These are phyloP conservation scores for Phytophthora agathidicida DNA, from an alignment of 352 stramenopile species.

Conservation along the genomic window DNA sequence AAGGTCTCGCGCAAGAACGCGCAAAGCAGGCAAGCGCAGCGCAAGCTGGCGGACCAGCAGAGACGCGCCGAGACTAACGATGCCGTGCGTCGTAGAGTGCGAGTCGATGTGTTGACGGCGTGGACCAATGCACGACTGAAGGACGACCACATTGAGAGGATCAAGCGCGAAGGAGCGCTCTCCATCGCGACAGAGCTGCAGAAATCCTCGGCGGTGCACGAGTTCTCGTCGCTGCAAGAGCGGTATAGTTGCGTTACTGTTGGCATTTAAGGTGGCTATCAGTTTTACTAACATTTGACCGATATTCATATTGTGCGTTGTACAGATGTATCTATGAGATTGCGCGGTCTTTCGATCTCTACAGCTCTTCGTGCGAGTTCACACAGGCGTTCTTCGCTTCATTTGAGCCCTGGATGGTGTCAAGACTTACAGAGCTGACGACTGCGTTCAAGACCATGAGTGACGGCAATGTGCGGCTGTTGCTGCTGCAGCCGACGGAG, in stretches of 20 bases:
- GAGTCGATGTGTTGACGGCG: slow-evolving; percentile 68
- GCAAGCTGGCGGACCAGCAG: slow-evolving; percentile 43
- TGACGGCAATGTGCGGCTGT: slow-evolving; percentile 64
- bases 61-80: slow-evolving; percentile 44
- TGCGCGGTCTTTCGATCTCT: slow-evolving; percentile 76
- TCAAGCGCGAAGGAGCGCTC: slow-evolving; percentile 61
- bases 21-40: slow-evolving; percentile 57
- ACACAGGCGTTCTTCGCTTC: slow-evolving; percentile 66
- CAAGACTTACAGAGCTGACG: slow-evolving; percentile 59
- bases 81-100: slow-evolving; percentile 65
- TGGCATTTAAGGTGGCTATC: background rate
- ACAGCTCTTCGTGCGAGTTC: slow-evolving; percentile 60
- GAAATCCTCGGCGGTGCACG: slow-evolving; percentile 36
- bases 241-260: slow-evolving; percentile 28
- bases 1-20: slow-evolving; percentile 52
- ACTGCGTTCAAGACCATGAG: slow-evolving; percentile 78
- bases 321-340: slow-evolving; percentile 77
- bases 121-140: slow-evolving; percentile 77
- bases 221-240: slow-evolving; percentile 64
- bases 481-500: slow-evolving; percentile 63
- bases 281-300: background rate
- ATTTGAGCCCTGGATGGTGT: slow-evolving; percentile 84
- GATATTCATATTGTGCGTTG: background rate
- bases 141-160: slow-evolving; percentile 77
- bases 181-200: slow-evolving; percentile 72